Evolutionary conservation across 305 asterid genomes (phyloP).

Genomic region (Fraxinus baroniana): DNA sequence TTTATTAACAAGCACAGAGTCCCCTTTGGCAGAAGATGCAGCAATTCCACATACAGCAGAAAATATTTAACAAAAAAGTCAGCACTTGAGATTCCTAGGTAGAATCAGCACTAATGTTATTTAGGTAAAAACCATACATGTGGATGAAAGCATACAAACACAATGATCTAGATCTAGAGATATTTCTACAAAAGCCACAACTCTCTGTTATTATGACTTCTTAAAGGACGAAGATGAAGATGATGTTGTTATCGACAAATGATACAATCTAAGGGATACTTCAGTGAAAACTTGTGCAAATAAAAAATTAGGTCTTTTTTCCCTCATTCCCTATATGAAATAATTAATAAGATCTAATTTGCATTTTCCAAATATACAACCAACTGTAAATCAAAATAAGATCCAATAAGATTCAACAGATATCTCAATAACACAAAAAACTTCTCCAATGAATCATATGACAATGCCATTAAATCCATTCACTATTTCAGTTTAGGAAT

Average conservation of each 20-base stretch:
- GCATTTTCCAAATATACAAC: slow-evolving; percentile 9
- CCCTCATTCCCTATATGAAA: not conserved
- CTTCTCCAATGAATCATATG: not conserved
- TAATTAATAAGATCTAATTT: slow-evolving; percentile 5
- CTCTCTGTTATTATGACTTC: slow-evolving; percentile 4
- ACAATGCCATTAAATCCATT: not conserved
- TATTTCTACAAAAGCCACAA: not conserved
- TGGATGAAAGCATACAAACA: slow-evolving; percentile 2
- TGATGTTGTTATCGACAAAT: slow-evolving; percentile 7
- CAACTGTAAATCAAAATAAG: slow-evolving; percentile 2
- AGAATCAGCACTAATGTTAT: not conserved
- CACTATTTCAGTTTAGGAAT: not conserved
- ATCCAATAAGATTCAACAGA: not conserved
- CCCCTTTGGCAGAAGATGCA: slow-evolving; percentile 35
- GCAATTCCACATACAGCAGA: slow-evolving; percentile 38
- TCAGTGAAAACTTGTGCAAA: slow-evolving; percentile 8
- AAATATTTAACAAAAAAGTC: slow-evolving; percentile 13
- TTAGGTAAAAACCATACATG: not conserved
- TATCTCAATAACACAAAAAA: not conserved
- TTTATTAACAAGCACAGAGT: slow-evolving; percentile 30
- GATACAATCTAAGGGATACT: not conserved
- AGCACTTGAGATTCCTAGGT: slow-evolving; percentile 11
- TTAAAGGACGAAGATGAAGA: not conserved
- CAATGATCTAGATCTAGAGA: slow-evolving; percentile 8
- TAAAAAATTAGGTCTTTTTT: not conserved